Base-by-base conservation (phyloP, 2,329 filamentous ascomycete species). In the Fusarium keratoplasticum region DNA sequence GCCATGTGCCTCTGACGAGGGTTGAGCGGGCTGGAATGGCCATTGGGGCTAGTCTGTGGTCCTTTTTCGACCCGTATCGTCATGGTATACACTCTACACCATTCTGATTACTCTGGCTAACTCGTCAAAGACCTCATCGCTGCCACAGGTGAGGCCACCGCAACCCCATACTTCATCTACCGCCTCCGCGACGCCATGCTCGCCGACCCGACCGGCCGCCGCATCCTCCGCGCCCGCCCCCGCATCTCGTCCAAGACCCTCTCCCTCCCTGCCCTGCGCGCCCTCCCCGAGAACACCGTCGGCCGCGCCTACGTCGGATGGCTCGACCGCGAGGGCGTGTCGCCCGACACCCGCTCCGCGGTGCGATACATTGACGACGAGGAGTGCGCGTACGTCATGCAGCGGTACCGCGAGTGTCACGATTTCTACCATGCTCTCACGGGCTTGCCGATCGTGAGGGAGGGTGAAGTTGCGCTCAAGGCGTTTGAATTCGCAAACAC, bases 341-440 rank as follows among this genome's bases (percentile, higher is more conserved):
- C 94, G 10, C 96, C 96, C 1, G 96, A 99, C 82, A 98, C 96
- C 8, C 91, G 96, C 54, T 87, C 92, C 44, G 82, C 83, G 2
- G 96, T 99, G 44, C 91, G 94, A 61, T 98, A 97, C 85, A 95
- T 99, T 71, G 95, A 98, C 82, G 92, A 98, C 80, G 92, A 93
- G 77, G 96, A 99, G 84, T 97, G 95, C 82, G 96, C 96, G 38
- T 99, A 98, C 85, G 96, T 98, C 20, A 97, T 99, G 94, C 96
- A 98, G 86, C 91, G 96, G 63, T 99, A 99, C 83, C 92, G 96
- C 71, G 96, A 99, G 84, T 97, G 94, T 76, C 96, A 99, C 83
- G 96, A 99, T 82, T 98, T 99, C 84, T 98, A 97, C 85, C 96
- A 99, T 83, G 96, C 96, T 0, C 87, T 99, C 61, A 98, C 95